These are phyloP conservation scores for Fusarium sp. DNA, from an alignment of 2,329 filamentous ascomycete genomes.

Conservation along the genomic window DNA sequence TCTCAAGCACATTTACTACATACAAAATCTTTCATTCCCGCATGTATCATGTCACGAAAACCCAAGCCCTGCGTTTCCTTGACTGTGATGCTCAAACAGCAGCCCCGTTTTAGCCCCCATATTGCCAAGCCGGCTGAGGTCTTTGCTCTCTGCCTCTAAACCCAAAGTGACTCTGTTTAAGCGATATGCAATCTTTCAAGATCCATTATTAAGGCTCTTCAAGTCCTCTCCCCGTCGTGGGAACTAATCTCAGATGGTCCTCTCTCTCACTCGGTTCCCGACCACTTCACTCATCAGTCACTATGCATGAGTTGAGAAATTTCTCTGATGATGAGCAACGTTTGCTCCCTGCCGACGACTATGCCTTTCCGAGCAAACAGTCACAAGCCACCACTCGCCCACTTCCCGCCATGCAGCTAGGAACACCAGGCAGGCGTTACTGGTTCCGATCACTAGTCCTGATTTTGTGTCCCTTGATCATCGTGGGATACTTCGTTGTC, in stretches of 20 bases:
- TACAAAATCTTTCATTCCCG: not conserved
- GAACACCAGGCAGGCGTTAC: not conserved
- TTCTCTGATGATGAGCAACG: not conserved
- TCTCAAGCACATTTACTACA: fast-evolving
- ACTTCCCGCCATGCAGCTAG: not conserved
- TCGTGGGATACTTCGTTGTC: not conserved
- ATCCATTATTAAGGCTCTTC: not conserved
- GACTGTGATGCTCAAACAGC: not conserved
- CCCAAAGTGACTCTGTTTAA: not conserved
- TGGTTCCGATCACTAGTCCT: not conserved
- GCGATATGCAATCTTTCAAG: not conserved
- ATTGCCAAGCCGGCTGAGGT: not conserved
- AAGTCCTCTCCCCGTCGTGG: not conserved
- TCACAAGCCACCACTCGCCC: not conserved
- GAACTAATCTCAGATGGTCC: not conserved
- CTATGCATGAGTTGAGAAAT: not conserved
- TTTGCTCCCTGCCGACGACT: not conserved
- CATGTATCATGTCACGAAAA: not conserved
- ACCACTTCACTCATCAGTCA: not conserved
- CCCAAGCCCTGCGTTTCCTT: fast-evolving
- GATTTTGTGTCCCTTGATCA: not conserved
- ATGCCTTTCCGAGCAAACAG: not conserved
- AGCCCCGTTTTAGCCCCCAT: not conserved
- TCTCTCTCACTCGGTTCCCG: not conserved
- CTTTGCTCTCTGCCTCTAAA: not conserved